These are phyloP conservation scores for Ziziphus jujuba DNA, from an alignment of 306 rosid species.

Conservation along the genomic window DNA sequence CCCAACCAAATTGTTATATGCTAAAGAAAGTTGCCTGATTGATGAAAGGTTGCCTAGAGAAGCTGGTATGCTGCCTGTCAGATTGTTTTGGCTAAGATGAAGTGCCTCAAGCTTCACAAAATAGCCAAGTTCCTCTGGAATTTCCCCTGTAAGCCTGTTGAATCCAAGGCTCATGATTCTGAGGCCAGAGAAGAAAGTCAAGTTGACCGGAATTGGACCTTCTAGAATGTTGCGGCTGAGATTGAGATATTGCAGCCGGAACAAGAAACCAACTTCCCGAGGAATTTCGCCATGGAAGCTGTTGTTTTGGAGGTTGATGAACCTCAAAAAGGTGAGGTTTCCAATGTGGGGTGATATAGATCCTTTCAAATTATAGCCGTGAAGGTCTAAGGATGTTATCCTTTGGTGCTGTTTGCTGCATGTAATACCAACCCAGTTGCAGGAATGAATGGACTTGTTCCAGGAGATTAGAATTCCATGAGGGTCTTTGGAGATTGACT, in stretches of 20 bases:
- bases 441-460: too few relatives aligned
- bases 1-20: constrained; percentile 20
- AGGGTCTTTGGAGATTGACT: too few relatives aligned
- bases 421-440: too few relatives aligned
- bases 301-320: constrained; percentile 18
- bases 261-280: constrained; percentile 27
- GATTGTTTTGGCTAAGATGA: neutral
- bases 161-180: neutral
- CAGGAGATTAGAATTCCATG: too few relatives aligned
- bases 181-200: neutral
- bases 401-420: too few relatives aligned
- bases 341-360: constrained; percentile 36
- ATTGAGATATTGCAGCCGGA: neutral
- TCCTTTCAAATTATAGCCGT: constrained; percentile 18
- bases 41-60: constrained; percentile 38
- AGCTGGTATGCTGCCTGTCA: constrained; percentile 29
- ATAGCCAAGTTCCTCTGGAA: constrained; percentile 20
- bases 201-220: constrained; percentile 5
- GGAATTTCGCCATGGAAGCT: constrained; percentile 34
- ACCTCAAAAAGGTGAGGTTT: constrained; percentile 36
- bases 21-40: neutral
- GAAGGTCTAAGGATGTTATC: constrained; percentile 14
- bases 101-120: constrained; percentile 14
- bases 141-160: neutral
- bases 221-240: neutral